These are phyloP conservation scores for Penicillium verrucosum DNA, from an alignment of 2,329 filamentous ascomycete species.

Conservation along the genomic window DNA sequence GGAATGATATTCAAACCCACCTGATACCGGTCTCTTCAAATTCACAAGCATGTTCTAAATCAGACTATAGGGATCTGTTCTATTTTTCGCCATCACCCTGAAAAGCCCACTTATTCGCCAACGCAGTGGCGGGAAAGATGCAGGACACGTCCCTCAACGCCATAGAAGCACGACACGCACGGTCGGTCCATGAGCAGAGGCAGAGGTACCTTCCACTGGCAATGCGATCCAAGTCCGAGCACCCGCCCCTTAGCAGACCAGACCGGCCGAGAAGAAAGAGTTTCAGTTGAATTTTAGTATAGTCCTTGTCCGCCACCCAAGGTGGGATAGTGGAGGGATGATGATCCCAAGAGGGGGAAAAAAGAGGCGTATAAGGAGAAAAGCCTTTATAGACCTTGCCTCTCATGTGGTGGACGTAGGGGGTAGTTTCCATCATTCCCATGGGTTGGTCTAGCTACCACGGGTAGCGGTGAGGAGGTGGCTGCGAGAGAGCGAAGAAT, in stretches of 20 bases:
- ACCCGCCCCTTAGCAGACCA: neutral
- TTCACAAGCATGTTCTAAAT: neutral
- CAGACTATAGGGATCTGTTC: constrained; percentile 2
- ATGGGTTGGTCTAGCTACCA: neutral
- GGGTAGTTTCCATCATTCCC: neutral
- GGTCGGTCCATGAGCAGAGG: neutral
- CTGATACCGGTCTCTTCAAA: neutral
- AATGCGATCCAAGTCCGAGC: constrained; percentile 12
- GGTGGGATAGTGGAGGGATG: neutral
- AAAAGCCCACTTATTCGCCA: neutral
- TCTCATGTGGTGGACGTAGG: neutral
- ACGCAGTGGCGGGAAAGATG: constrained; percentile 16
- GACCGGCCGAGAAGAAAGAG: neutral
- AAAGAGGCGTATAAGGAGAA: neutral
- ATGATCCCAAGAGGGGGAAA: neutral
- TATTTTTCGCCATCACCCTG: neutral
- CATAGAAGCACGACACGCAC: neutral
- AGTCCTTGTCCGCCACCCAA: neutral
- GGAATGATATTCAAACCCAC: neutral
- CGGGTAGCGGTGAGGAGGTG: constrained; percentile 16
- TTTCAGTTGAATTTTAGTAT: constrained; percentile 4
- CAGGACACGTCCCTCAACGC: constrained; percentile 17
- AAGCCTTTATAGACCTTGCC: constrained; percentile 1
- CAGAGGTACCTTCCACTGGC: constrained; percentile 16
- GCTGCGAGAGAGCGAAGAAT: constrained; percentile 11